Base-by-base conservation (phyloP, 2,329 filamentous ascomycete genomes). In the Metarhizium guizhouense region DNA sequence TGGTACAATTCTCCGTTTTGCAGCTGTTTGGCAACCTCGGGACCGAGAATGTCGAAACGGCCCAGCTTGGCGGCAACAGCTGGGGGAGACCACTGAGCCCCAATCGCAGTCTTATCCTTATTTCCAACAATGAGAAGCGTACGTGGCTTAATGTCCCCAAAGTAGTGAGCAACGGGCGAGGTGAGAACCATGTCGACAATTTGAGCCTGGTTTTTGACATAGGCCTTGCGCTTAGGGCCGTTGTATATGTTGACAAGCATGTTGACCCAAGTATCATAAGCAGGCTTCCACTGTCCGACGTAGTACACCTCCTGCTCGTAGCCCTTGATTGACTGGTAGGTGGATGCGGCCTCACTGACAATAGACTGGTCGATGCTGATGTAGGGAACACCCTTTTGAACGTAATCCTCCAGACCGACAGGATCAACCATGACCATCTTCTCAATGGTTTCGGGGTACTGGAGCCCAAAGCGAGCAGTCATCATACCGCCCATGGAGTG, bases 401-500 rank as follows among this genome's bases (percentile, higher is more conserved):
- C 72, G 72, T 79, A 81, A 65, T 81, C 76, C 63, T 82, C 78
- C n/a, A 80, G 68, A 0, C 79, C 79, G 43, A 82, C 66, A 2
- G 79, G 76, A 54, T 80, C 74, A 8, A 79, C 73, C 36, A 81
- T 64, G n/a, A 79, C 72, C 13, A 82, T 64, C 55, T 69, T 67
- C 7, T 72, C 66, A 6, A 75, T 69, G 30, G 66, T 62, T 14
- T 69, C 64, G 0, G 78, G 76, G 57, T 76, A 81, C 70, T 77
- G 75, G 25, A 82, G 70, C 1, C 72, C 72, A 62, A 77, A 82
- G 18, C 79, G 76, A 3, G 74, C 70, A 1, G 75, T 71, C 29
- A 80, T 70, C 78, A 82, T 81, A 42, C 77, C 79, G 50, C 79
- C 79, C 63, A 81, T 71, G 1, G 77, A 81, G 65, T 82, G 79